Conservation (phyloP, 164 flowering plant species). For the Tetrastigma voinierianum region DNA sequence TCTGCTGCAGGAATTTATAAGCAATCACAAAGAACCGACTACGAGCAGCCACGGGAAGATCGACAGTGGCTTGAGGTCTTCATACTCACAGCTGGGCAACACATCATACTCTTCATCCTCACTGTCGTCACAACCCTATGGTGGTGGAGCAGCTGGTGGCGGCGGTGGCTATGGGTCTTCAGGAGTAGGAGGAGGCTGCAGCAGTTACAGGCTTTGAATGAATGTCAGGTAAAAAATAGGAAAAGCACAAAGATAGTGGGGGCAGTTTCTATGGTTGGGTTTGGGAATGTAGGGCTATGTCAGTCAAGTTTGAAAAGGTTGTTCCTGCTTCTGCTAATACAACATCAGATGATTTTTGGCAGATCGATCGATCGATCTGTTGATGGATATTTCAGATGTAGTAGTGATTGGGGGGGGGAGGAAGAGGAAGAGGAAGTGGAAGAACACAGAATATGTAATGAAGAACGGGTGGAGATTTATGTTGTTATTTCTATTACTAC, state of each 20-base stretch:
- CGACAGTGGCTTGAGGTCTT: conserved; percentile 49
- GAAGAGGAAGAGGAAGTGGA: no score
- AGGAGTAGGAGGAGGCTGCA: conserved; percentile 56
- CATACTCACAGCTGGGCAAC: conserved; percentile 45
- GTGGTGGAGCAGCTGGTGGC: no score
- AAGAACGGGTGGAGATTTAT: neutral
- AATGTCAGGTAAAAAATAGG: neutral
- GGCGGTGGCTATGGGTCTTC: conserved; percentile 61
- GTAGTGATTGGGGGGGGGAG: no score
- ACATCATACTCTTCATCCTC: conserved; percentile 59
- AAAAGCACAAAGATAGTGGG: neutral
- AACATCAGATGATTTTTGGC: neutral
- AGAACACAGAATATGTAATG: neutral
- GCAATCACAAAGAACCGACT: conserved; percentile 50
- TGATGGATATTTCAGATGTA: neutral
- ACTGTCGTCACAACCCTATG: conserved; percentile 36
- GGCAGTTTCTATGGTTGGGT: neutral
- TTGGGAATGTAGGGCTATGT: neutral
- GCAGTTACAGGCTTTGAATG: conserved; percentile 52
- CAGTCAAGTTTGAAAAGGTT: neutral
- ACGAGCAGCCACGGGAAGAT: conserved; percentile 44
- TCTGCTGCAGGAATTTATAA: conserved; percentile 54
- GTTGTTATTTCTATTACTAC: neutral
- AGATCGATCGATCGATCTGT: no score
- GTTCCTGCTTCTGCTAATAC: neutral